Evolutionary conservation across 139 green algal genomes (phyloP), one percentile per base, ranked within the genome.

Genomic region (Micromonas commoda): DNA sequence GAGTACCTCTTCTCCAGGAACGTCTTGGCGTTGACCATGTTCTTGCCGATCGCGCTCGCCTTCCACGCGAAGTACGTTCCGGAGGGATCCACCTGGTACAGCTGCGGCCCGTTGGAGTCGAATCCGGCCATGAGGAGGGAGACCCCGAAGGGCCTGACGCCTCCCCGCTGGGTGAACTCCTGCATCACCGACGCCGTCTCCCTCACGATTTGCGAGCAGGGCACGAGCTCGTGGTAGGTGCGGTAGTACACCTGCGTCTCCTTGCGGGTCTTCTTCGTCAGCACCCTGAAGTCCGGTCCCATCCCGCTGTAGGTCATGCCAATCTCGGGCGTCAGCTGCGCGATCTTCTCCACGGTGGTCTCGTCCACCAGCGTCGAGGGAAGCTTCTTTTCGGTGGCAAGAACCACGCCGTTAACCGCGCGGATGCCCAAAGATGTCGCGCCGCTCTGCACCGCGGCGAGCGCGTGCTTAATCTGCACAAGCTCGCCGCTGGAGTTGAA

Each of bases 51-150:
- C n/a, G 94, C 94, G 9, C 84, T 93, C 1, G 94, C 94, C 85
- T 97, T 97, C 90, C 94, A 98, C 0, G 94, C 94, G 88, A 98
- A 98, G 85, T 97, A 98, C 19, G 94, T 94, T 45, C 94, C 94
- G 1, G 89, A 96, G 21, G 94, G 94, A 79, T 98, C 94, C 33
- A 97, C 84, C 87, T 99, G 95, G 85, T 98, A 99, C 65, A 99
- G 89, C 87, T 99, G 96, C 29, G 95, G 95, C 38, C 95, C 84
- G 67, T 96, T 89, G 29, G 94, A 90, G 80, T 99, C 95, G 57
- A 90, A 95, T 2, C 95, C 95, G 9, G 95, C 95, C 80, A 98
- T 87, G 63, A 99, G 83, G 53, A 99, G 82, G 3, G 92, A 98
- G 66, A 98, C 95, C 35, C 95, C 95, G 87, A 99, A 99, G 0